Conservation (phyloP, 805 yeast species). For the Myxozyma melibiosi region DNA sequence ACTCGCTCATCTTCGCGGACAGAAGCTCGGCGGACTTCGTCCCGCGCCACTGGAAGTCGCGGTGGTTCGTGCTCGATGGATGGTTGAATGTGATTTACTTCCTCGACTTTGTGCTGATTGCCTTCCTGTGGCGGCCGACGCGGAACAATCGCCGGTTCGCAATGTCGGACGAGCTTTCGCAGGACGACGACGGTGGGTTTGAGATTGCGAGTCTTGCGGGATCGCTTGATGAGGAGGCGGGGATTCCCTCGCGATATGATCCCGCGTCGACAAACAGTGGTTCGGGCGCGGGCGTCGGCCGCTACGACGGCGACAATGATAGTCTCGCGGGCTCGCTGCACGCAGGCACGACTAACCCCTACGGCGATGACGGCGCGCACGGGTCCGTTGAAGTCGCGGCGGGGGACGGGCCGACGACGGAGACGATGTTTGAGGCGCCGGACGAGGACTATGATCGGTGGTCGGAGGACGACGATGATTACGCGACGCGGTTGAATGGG, state of each 20-base stretch:
- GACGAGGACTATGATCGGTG: conserved; percentile 34
- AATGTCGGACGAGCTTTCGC: conserved; percentile 82
- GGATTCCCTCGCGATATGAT: conserved; percentile 5
- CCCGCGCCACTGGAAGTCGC: conserved; percentile 87
- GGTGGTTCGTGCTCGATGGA: conserved; percentile 86
- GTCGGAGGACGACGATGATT: conserved; percentile 33
- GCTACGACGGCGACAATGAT: conserved; percentile 17
- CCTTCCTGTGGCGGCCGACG: conserved; percentile 97
- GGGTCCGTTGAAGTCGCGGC: not conserved
- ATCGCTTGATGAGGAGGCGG: conserved; percentile 29
- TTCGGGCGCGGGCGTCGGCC: not conserved
- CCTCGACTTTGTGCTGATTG: conserved; percentile 76
- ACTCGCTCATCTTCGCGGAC: conserved; percentile 70
- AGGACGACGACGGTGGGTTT: conserved; percentile 74
- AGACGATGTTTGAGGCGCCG: conserved; percentile 33
- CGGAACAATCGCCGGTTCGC: conserved; percentile 93
- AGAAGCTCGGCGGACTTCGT: conserved; percentile 75
- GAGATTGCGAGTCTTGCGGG: conserved; percentile 50
- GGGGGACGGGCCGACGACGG: conserved; percentile 1
- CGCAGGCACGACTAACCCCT: conserved; percentile 4
- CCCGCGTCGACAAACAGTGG: conserved; percentile 6
- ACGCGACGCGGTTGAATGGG: not conserved
- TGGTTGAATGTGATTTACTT: conserved; percentile 93
- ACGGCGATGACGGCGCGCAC: conserved; percentile 10
- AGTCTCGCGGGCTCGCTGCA: conserved; percentile 27